A percentile compares a stretch with the other conserved stretches of the same genome.
Evolutionary conservation across 1,284 basidiomycete species (phyloP).

Genomic region (Cryptococcus sp.): DNA sequence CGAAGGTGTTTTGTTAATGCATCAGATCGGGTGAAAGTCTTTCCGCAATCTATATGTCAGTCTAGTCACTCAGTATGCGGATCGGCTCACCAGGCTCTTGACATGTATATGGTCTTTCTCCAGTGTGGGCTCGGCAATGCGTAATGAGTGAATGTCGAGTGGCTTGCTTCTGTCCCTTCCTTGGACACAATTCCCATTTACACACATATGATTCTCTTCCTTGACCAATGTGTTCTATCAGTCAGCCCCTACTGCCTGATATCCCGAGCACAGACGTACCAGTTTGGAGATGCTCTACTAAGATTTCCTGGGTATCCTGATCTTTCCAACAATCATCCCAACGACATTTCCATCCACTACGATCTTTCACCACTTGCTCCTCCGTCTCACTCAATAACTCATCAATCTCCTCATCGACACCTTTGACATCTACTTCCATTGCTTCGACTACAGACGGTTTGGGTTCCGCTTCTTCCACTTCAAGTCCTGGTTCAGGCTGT

Average conservation of each 20-base stretch:
- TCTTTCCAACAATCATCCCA: slow-evolving; percentile 29
- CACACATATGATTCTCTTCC: slow-evolving; percentile 30
- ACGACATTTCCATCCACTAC: slow-evolving; percentile 2
- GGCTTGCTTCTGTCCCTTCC: slow-evolving; percentile 34
- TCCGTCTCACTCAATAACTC: slow-evolving; percentile 21
- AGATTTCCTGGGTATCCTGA: slow-evolving; percentile 14
- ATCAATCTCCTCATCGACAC: slow-evolving; percentile 31
- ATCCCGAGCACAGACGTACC: slow-evolving; percentile 14
- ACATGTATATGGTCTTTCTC: slow-evolving; percentile 93
- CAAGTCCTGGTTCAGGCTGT: too few relatives aligned
- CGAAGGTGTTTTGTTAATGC: slow-evolving; percentile 62
- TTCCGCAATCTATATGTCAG: slow-evolving; percentile 70
- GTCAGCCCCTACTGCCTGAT: background rate
- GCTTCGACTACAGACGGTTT: background rate
- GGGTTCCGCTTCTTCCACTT: too few relatives aligned
- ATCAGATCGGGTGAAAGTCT: slow-evolving; percentile 93
- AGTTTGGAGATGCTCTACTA: slow-evolving; percentile 29
- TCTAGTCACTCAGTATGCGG: background rate
- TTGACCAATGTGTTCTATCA: slow-evolving; percentile 27
- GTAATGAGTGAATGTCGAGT: slow-evolving; percentile 33
- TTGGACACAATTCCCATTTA: slow-evolving; percentile 29
- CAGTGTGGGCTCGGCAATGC: slow-evolving; percentile 93
- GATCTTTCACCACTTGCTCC: background rate
- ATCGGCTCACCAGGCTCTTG: slow-evolving; percentile 53
- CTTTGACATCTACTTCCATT: slow-evolving; percentile 4